Evolutionary conservation across 2,329 filamentous ascomycete species (phyloP).

Genomic region (Fonsecaea pedrosoi): DNA sequence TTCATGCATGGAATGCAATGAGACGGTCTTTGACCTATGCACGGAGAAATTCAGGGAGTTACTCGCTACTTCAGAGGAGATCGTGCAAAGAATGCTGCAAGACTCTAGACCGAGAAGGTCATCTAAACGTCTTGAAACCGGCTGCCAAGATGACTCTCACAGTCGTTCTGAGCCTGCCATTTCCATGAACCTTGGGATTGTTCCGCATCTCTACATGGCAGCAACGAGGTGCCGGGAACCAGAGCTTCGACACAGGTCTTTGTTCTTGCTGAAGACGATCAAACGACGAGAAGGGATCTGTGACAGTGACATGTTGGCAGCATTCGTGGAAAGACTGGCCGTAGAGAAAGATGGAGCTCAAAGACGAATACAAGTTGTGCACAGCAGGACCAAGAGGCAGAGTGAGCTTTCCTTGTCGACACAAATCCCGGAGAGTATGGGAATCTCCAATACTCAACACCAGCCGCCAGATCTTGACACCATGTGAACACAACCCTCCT

Average conservation of each 20-base stretch:
- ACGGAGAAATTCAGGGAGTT: neutral
- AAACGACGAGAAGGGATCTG: constrained; percentile 25
- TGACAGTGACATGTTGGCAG: constrained; percentile 11
- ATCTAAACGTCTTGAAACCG: neutral
- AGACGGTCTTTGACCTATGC: neutral
- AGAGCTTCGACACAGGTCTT: constrained; percentile 9
- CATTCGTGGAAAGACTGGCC: neutral
- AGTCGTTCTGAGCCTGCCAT: constrained; percentile 1
- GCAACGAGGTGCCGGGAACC: constrained; percentile 12
- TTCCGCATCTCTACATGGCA: constrained; percentile 14
- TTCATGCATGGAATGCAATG: neutral
- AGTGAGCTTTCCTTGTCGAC: neutral
- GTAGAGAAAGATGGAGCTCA: neutral
- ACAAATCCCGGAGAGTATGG: neutral
- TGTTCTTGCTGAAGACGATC: constrained; percentile 17
- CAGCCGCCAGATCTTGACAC: constrained; percentile 2
- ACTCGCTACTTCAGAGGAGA: neutral
- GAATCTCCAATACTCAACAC: neutral
- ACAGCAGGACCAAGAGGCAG: neutral
- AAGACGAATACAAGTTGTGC: neutral
- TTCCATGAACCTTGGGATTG: constrained; percentile 18
- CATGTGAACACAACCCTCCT: neutral
- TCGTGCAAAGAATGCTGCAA: neutral
- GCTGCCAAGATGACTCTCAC: neutral
- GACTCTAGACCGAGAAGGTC: neutral